A percentile compares a stretch with the other conserved stretches of the same genome.
Conservation (phyloP, 768 basidiomycete genomes). For the Pleurotus platypus region DNA sequence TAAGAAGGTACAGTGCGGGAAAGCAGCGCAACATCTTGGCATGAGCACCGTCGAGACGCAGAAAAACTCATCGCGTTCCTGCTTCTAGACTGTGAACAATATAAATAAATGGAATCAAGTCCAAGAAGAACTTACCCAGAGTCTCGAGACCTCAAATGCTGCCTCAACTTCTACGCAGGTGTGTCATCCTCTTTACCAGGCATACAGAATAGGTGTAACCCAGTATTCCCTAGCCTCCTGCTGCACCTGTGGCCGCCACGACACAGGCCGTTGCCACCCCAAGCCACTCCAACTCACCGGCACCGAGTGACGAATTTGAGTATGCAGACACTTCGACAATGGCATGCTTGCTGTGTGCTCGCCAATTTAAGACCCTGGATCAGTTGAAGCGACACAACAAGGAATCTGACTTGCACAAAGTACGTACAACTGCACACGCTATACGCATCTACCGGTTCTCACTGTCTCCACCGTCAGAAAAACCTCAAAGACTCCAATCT, state of each 20-base stretch:
- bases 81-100: conserved; percentile 72
- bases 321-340: conserved; percentile 73
- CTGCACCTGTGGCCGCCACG: background rate
- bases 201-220: too few species aligned
- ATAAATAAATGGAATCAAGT: conserved; percentile 98
- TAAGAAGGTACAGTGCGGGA: conserved; percentile 60
- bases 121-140: conserved; percentile 76
- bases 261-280: background rate
- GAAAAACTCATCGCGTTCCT: conserved; percentile 1
- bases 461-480: conserved; percentile 53
- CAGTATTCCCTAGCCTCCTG: background rate
- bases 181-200: conserved; percentile 24
- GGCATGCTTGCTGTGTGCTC: conserved; percentile 86
- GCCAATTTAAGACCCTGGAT: conserved; percentile 88
- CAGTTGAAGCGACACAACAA: conserved; percentile 87
- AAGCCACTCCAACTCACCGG: conserved; percentile 26
- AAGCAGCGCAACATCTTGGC: background rate
- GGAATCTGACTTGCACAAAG: conserved; percentile 97
- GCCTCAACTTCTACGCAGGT: conserved; percentile 26
- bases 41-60: conserved; percentile 4
- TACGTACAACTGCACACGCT: conserved; percentile 40
- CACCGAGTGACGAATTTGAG: conserved; percentile 67
- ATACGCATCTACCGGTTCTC: background rate
- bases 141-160: conserved; percentile 21
- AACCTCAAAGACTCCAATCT: conserved; percentile 75